Base-by-base conservation (phyloP, 345 rosid genomes). In the Populus deltoides region DNA sequence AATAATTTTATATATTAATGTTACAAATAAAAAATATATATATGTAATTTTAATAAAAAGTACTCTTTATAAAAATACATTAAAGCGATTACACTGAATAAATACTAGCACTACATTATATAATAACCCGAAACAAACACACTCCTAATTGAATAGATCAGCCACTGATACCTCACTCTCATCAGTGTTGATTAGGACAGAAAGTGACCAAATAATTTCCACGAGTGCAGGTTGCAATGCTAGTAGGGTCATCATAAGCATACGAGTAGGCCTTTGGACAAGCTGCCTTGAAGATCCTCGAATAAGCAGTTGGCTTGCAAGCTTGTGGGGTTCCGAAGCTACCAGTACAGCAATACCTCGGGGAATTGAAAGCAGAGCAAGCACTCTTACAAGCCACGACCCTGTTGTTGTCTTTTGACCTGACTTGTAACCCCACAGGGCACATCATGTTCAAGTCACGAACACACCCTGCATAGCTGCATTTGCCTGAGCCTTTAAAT, bases 371-470 rank as follows among this genome's bases (percentile, higher is more conserved):
- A 0, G 99, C 97, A 39, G 75, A 91, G 70, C 99, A 93, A 1
- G 99, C 98, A 57, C 99, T 93, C 80, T 92, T 96, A 69, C 99
- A 96, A 16, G 99, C 98, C 70, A 96, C 86, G 5, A 96, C 94
- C 18, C 83, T 78, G 70, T 82, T 84, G 47, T 85, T 90, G 59
- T 89, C 89, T 25, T 85, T 85, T 0, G 90, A 83, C 74, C 93
- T 75, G 38, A 93, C 99, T 82, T 96, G 99, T 2, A 96, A 77
- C 38, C 94, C 97, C 1, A 78, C 90, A 1, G 97, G 98, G 72
- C 98, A 93, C 97, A 93, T 91, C 81, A 70, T 4, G 83, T 93
- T 93, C 59, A 96, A 74, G 81, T 96, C 99, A 11, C 97, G 88
- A 5, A 93, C 89, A 70, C 99, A 96, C 24, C 97, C 97, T 0